Evolutionary conservation across 1,139 yeast species (phyloP).

Genomic region (Debaryomyces robertsiae): DNA sequence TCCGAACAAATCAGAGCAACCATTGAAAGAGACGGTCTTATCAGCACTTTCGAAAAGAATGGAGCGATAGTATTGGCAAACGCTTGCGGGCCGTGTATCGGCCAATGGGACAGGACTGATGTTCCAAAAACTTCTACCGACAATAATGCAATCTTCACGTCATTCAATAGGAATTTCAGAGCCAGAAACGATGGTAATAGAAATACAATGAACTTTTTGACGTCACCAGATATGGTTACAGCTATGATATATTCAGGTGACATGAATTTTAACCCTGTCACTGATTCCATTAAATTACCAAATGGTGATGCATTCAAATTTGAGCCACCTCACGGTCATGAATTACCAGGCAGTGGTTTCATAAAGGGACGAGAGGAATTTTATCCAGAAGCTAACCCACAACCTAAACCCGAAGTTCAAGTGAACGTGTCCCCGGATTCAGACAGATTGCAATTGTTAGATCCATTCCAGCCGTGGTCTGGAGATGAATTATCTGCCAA

Average conservation of each 20-base stretch:
- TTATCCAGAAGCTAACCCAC: conserved; percentile 82
- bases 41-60: conserved; percentile 73
- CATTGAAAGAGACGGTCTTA: conserved; percentile 89
- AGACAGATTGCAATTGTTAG: conserved; percentile 72
- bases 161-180: conserved; percentile 94
- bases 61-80: conserved; percentile 93
- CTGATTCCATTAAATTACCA: conserved; percentile 66
- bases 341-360: conserved; percentile 80
- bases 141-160: conserved; percentile 84
- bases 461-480: conserved; percentile 85
- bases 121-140: conserved; percentile 67
- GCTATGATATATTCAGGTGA: conserved; percentile 95
- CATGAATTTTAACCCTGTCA: conserved; percentile 83
- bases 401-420: conserved; percentile 66
- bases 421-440: conserved; percentile 79
- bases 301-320: conserved; percentile 76
- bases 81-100: conserved; percentile 99
- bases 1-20: conserved; percentile 99
- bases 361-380: conserved; percentile 79
- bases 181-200: conserved; percentile 98
- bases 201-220: conserved; percentile 92
- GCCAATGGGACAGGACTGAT: conserved; percentile 91
- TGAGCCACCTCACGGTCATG: conserved; percentile 77
- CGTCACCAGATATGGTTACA: conserved; percentile 96
- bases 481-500: conserved; percentile 78